Percentiles rank a stretch among this genome's conserved stretches.
Evolutionary conservation across 2,329 filamentous ascomycete genomes (phyloP).

Genomic region (Pseudopyricularia javanii): DNA sequence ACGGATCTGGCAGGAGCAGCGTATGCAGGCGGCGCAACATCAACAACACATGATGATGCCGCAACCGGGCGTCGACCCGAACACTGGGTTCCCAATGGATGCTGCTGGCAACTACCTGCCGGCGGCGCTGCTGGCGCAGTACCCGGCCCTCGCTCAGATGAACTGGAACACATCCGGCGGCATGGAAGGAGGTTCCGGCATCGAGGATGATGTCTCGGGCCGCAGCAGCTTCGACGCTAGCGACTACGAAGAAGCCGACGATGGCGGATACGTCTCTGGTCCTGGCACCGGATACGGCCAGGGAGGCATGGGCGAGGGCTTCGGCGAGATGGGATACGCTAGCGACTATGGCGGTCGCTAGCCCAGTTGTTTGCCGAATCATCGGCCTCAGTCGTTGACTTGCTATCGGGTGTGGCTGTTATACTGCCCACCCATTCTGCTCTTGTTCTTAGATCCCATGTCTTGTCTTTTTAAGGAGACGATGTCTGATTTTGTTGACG

Average conservation of each 20-base stretch:
- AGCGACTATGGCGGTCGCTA: slow-evolving; percentile 38
- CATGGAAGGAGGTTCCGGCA: slow-evolving; percentile 57
- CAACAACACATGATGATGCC: slow-evolving; percentile 32
- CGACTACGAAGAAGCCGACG: slow-evolving; percentile 64
- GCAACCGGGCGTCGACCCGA: slow-evolving; percentile 45
- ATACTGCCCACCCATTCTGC: too few relatives aligned
- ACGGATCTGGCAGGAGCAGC: slow-evolving; percentile 60
- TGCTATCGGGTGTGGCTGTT: too few relatives aligned
- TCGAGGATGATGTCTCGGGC: slow-evolving; percentile 66
- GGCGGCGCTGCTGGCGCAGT: slow-evolving; percentile 78
- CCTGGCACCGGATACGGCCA: slow-evolving; percentile 48
- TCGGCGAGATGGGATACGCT: slow-evolving; percentile 39
- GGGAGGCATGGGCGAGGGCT: slow-evolving; percentile 42
- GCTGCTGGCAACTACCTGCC: slow-evolving; percentile 58
- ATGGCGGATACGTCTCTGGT: slow-evolving; percentile 54
- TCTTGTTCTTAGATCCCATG: too few relatives aligned
- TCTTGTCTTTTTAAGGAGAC: neutral
- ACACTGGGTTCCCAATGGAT: slow-evolving; percentile 45
- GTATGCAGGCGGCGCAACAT: slow-evolving; percentile 39
- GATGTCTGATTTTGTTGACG: neutral
- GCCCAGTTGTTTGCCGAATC: too few relatives aligned
- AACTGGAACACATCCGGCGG: slow-evolving; percentile 59
- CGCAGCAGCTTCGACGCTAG: slow-evolving; percentile 73
- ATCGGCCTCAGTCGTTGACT: too few relatives aligned
- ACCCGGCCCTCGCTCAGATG: slow-evolving; percentile 81